Base-by-base conservation (phyloP, 306 rosid species). In the Canavalia gladiata region DNA sequence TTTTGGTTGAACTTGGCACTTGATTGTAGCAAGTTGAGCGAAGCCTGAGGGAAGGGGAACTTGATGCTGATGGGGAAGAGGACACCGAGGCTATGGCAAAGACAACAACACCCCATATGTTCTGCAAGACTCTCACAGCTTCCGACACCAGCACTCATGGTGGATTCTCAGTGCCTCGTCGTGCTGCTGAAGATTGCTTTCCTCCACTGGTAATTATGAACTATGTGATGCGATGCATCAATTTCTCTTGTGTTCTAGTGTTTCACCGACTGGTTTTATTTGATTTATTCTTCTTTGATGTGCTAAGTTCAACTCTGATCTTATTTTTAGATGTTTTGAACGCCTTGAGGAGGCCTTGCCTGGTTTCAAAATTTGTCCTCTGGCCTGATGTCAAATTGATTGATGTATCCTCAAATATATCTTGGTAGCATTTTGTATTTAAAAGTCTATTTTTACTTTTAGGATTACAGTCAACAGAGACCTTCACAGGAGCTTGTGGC, bases 111-210 rank as follows among this genome's bases (percentile, higher is more conserved):
- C 94, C 99, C 4, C 99, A 96, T 77, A 96, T 96, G 99, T 96
- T 96, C 91, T 96, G 99, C 83, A 96, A 96, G 92, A 96, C 99
- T 66, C 94, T 96, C 34, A 96, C 99, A 6, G 99, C 99, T 62
- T 96, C 99, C 12, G 99, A 96, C 81, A 96, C 99, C 6, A 96
- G 99, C 86, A 93, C 99, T 80, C 99, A 96, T 68, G 99, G 99
- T 65, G 99, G 99, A 30, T 96, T 96, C 85, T 96, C 99, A 2
- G 99, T 96, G 33, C 99, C 99, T 39, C 94, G 99, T 42, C 94
- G 99, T 8, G 99, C 99, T 0, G 99, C 99, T n/a, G 99, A 96
- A 85, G 99, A 96, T 86, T 96, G 99, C 87, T 96, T 96, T 75
- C 98, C 99, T 74, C 94, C 98, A 50, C 87, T 96, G 97, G 99